Evolutionary conservation across 192 early-diverging fungal genomes (phyloP), one percentile per base, ranked within the genome.

Genomic region (Podila epigama): DNA sequence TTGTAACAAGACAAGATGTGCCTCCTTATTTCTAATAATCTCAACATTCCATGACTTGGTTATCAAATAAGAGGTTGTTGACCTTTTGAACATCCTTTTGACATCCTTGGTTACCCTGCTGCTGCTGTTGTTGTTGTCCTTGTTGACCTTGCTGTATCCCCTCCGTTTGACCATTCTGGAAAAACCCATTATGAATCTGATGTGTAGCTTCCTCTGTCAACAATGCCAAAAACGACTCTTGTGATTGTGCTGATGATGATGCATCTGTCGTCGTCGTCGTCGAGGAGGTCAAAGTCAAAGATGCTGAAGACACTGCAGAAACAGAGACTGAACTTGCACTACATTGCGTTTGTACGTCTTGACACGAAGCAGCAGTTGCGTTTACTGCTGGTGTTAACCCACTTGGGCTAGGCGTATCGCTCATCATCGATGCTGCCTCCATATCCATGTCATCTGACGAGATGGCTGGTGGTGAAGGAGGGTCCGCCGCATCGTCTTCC

Each of bases 401-500:
- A n/a, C n/a, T n/a, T 22, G 60, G 58, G 8, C 65, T 75, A 0
- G 71, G 71, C 0, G 65, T 58, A 27, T 75, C 65, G 25, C 55
- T 48, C 6, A 61, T 58, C 18, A 68, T 48, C 3, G 73, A 77
- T 4, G 63, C 60, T 2, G 51, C 32, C 9, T 77, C 73, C 73
- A 68, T 77, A n/a, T 77, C 73, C 65, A 68, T 77, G 50, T 77
- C 73, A 33, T 77, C 73, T 1, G 73, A 77, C 11, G 66, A 77
- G 42, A 75, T 66, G 25, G 64, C 70, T 16, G 70, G 70, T n/a
- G 70, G 70, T 3, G 70, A 75, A 4, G 70, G 70, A 16, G 70
- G 70, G 33, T 75, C 70, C 3, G 70, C 70, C 25, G 64, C 62
- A 34, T 75, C 36, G 27, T 59, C 58, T 27, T 59, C 58, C 58